Base-by-base conservation (phyloP, 2,329 filamentous ascomycete species). In the Colletotrichum tabaci region DNA sequence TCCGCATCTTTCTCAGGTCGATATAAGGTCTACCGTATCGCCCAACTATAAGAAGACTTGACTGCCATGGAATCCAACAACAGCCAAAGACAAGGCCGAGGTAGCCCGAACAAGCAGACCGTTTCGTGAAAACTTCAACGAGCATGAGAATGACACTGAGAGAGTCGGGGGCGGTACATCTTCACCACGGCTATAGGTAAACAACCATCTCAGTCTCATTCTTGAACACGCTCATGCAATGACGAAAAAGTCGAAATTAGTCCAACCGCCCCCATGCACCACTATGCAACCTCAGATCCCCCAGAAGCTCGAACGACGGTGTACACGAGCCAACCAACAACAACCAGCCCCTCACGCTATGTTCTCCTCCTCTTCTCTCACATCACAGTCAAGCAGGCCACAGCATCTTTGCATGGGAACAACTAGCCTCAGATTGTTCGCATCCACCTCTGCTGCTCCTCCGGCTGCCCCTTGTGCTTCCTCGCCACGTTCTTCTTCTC, bases 181-280 rank as follows among this genome's bases (percentile, higher is more conserved):
- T 7, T 44, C 42, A 44, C 13, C 53, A 40, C 55, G 38, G 30
- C 30, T 23, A 42, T 38, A 10, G 9, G 47, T n/a, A 35, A 49
- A 26, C 7, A 42, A n/a, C 16, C n/a, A 52, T 62, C 35, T 8
- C n/a, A 12, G 26, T 62, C 35, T 62, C 49, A 35, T 46, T 65
- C 62, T 57, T 46, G 40, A 57, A 66, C 10, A 66, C 53, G 62
- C 61, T 66, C 40, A 69, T 58, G 61, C 62, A 69, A 66, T 66
- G 66, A 60, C n/a, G 44, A 60, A 50, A 21, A 66, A 60, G 47
- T 60, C 50, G 46, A 40, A 69, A 26, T 35, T 60, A 47, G 47
- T 18, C 47, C 67, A 66, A 46, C 62, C 53, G 23, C 46, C 66
- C 53, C 9, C 8, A 42, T 62, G 47, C 46, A 26, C 67, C 46